These are phyloP conservation scores for Multifurca ochricompacta DNA, from an alignment of 768 basidiomycete species.

Conservation along the genomic window DNA sequence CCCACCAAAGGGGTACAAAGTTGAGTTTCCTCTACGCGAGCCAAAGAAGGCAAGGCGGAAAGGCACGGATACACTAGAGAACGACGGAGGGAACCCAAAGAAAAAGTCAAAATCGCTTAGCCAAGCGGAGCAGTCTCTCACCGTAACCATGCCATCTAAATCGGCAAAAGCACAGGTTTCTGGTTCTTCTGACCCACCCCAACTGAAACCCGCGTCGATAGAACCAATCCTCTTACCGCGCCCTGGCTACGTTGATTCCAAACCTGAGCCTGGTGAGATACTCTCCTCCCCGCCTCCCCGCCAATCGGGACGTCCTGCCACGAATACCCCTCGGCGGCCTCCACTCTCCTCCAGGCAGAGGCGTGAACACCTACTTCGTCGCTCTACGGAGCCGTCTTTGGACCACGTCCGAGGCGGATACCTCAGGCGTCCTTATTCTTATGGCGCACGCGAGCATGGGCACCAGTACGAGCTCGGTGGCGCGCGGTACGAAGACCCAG, in stretches of 20 bases:
- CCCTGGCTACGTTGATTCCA: constrained; percentile 21
- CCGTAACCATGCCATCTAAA: neutral
- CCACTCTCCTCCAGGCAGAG: neutral
- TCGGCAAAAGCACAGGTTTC: neutral
- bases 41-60: constrained; percentile 22
- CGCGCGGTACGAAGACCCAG: constrained; percentile 7
- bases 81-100: neutral
- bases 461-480: constrained; percentile 14
- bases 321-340: neutral
- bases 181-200: neutral
- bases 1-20: constrained; percentile 35
- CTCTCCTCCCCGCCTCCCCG: neutral
- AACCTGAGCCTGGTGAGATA: constrained; percentile 10
- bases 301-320: neutral
- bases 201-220: neutral
- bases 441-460: constrained; percentile 3
- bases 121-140: constrained; percentile 8
- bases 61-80: constrained; percentile 5
- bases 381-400: neutral
- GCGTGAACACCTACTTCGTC: neutral
- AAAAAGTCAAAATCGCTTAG: constrained; percentile 5
- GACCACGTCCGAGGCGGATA: neutral
- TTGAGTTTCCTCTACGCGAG: constrained; percentile 27
- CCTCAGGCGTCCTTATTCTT: neutral
- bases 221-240: constrained; percentile 1